Base-by-base conservation (phyloP, 1,139 yeast genomes). In the Petasospora fabianii region DNA sequence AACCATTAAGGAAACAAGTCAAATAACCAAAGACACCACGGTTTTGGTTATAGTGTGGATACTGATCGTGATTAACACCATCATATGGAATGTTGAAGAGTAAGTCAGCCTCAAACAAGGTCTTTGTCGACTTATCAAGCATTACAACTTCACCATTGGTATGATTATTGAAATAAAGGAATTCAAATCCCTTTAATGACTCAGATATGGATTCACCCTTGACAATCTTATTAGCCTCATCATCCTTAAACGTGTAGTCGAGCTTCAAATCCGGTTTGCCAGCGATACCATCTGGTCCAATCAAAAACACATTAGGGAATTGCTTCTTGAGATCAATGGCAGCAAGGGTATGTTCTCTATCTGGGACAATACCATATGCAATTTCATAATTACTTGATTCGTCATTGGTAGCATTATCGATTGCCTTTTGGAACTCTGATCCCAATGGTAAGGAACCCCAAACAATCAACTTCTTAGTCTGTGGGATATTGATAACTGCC, bases 391-490 rank as follows among this genome's bases (percentile, higher is more conserved):
- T 58, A 1, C 65, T 69, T 1, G 65, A 56, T 31, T 68, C 59
- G 19, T 64, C 53, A 19, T 62, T 50, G 31, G 66, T 54, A 27
- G 77, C 53, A 2, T 68, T 63, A 22, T 63, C 61, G 24, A 67
- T 56, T 5, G 73, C 72, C 27, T 60, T 66, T 6, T 67, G 64
- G 11, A 63, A 46, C 36, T 64, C 68, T 3, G 47, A 46, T 1
- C 78, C 75, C 51, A 69, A 74, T 1, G 87, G 87, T 34, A 80
- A 67, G 1, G 86, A 79, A 3, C 80, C 72, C 73, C 80, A 76
- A 8, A 81, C 73, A 9, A 77, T 59, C 17, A 78, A 61, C 34
- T 63, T 58, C 35, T 60, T 57, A 27, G 66, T 56, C 40, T 62
- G 54, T 35, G 71, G 61, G 43, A 78, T 59, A 24, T 58, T 58